Conservation (phyloP, 2,329 filamentous ascomycete genomes). For the Apiospora hydei region DNA sequence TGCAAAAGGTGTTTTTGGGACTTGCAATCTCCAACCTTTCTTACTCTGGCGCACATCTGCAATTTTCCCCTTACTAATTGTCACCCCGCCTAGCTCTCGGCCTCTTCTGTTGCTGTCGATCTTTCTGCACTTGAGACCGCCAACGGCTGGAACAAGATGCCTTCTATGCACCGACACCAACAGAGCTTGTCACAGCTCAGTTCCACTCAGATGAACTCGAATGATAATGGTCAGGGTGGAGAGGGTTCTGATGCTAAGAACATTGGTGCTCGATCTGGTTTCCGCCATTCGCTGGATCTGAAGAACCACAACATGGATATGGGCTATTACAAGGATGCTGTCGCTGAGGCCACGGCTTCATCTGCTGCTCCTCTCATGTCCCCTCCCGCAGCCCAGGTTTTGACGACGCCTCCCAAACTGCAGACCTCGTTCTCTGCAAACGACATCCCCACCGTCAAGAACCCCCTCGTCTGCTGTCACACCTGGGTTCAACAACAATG, state of each 20-base stretch:
- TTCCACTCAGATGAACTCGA: slow-evolving; percentile 46
- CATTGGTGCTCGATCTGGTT: slow-evolving; percentile 56
- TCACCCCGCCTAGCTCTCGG: slow-evolving; percentile 68
- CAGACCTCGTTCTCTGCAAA: slow-evolving; percentile 90
- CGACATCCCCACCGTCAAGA: slow-evolving; percentile 87
- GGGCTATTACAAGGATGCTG: slow-evolving; percentile 54
- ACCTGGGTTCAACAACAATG: slow-evolving; percentile 42
- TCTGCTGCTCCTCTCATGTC: slow-evolving; percentile 45
- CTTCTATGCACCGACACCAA: slow-evolving; percentile 71
- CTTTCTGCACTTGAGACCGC: slow-evolving; percentile 67
- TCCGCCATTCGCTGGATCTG: slow-evolving; percentile 67
- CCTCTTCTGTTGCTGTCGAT: slow-evolving; percentile 82
- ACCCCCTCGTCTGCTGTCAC: slow-evolving; percentile 55
- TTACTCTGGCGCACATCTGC: slow-evolving; percentile 30
- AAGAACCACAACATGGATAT: slow-evolving; percentile 47
- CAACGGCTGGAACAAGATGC: slow-evolving; percentile 66
- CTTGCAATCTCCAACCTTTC: background rate
- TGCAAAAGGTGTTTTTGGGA: background rate
- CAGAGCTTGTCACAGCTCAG: slow-evolving; percentile 62
- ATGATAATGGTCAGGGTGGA: slow-evolving; percentile 47
- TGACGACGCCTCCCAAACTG: slow-evolving; percentile 74
- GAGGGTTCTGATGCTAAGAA: slow-evolving; percentile 52
- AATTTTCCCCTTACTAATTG: slow-evolving; percentile 43
- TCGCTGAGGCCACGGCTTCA: slow-evolving; percentile 45
- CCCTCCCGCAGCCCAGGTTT: slow-evolving; percentile 57